Evolutionary conservation across 2,329 filamentous ascomycete genomes (phyloP), one percentile per base, ranked within the genome.

Genomic region (Colletotrichum tanaceti): DNA sequence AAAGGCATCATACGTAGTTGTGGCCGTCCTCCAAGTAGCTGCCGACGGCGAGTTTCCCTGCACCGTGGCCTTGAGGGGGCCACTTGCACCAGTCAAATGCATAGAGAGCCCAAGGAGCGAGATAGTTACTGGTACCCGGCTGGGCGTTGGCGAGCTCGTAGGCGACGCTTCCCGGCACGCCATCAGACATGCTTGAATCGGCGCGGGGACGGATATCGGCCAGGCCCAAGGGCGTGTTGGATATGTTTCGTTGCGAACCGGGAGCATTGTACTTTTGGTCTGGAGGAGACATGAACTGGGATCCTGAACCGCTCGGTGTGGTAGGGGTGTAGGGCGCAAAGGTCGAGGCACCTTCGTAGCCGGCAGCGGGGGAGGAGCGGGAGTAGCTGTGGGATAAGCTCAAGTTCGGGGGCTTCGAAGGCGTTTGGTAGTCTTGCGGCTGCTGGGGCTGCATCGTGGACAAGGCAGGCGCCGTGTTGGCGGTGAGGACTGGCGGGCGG

Each of bases 71-170:
- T 75, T 93, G 89, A 2, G 95, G 90, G 18, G 92, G 89, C 95
- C 96, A 99, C 81, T 99, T 99, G 84, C 96, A 99, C 96, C 96
- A 99, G 82, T 99, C 96, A 75, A 97, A 95, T 14, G 96, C 95
- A 79, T 98, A 99, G 63, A 97, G 90, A 16, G 94, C 91, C 93
- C 96, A 99, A 0, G 95, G 94, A 5, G 95, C 94, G 71, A 97
- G 82, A 77, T 98, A 97, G 78, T 95, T 98, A 84, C 93, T 97
- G 71, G 95, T 97, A 77, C 92, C 79, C 77, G 91, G 78, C 79
- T 88, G 83, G 71, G 88, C 78, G 76, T 88, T 87, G 71, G 89
- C 87, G 59, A 89, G 84, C 75, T 94, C 92, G 76, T 91, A 91
- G 59, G 87, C 83, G 49, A 85, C 72, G 79, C 84, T 79, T 80